Evolutionary conservation across 257 asterid species (phyloP).

Genomic region (Solanum raphanifolium): DNA sequence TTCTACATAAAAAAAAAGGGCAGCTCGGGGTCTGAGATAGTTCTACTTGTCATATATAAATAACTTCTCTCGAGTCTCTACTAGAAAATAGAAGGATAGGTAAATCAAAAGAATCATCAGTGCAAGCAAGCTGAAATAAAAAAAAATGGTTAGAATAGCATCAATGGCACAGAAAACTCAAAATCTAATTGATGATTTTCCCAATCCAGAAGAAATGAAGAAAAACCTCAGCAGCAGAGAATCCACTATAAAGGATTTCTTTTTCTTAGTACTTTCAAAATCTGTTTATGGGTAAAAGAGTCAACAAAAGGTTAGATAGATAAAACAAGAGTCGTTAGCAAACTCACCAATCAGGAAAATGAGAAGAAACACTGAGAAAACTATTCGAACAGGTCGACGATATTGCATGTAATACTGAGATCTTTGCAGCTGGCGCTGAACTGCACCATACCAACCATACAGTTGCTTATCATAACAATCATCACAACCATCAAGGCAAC

Average conservation of each 20-base stretch:
- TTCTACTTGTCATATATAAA: not conserved
- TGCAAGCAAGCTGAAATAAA: not conserved
- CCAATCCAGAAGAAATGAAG: not conserved
- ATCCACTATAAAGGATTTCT: not conserved
- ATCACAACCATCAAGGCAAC: conserved; percentile 58
- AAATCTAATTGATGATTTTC: not conserved
- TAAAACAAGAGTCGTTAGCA: conserved; percentile 1
- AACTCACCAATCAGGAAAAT: conserved; percentile 72
- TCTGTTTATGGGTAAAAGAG: not conserved
- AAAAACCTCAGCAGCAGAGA: not conserved
- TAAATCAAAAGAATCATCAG: not conserved
- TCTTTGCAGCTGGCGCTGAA: conserved; percentile 82
- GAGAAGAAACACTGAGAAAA: conserved; percentile 39
- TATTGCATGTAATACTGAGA: conserved; percentile 81
- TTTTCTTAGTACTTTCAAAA: not conserved
- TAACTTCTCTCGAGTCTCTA: not conserved
- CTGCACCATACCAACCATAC: conserved; percentile 70
- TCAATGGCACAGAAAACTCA: not conserved
- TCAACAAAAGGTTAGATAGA: not conserved
- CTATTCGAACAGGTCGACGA: conserved; percentile 58
- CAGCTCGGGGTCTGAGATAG: not conserved
- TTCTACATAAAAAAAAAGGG: not conserved
- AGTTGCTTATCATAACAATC: conserved; percentile 59
- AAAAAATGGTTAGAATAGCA: not conserved
- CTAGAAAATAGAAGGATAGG: not conserved